A percentile compares a stretch with the other conserved stretches of the same genome.
Evolutionary conservation across 2,329 filamentous ascomycete genomes (phyloP).

Genomic region (Aspergillus neotritici): DNA sequence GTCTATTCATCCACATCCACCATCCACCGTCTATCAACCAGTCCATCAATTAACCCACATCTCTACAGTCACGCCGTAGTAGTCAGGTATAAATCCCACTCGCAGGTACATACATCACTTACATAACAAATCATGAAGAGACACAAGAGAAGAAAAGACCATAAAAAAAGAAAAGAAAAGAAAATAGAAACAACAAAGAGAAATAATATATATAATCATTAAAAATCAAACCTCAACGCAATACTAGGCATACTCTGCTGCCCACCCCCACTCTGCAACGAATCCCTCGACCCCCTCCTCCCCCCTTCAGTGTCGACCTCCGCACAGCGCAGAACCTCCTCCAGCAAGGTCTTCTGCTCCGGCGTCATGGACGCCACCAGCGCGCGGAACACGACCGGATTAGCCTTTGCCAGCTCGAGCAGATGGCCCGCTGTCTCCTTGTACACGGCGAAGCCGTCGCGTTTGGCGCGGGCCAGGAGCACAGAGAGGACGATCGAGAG

Average conservation of each 20-base stretch:
- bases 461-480: slow-evolving; percentile 65
- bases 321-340: slow-evolving; percentile 65
- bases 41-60: neutral
- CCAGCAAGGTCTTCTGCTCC: slow-evolving; percentile 69
- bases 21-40: slow-evolving; percentile 2
- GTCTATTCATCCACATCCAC: neutral
- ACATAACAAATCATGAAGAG: neutral
- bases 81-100: slow-evolving; percentile 1
- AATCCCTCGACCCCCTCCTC: slow-evolving; percentile 36
- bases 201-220: neutral
- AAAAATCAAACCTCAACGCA: slow-evolving; percentile 93
- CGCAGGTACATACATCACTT: slow-evolving; percentile 2
- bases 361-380: slow-evolving; percentile 67
- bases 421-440: slow-evolving; percentile 69
- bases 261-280: slow-evolving; percentile 47
- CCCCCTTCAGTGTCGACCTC: slow-evolving; percentile 42
- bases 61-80: slow-evolving; percentile 2
- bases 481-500: slow-evolving; percentile 73
- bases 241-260: slow-evolving; percentile 65
- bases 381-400: slow-evolving; percentile 67
- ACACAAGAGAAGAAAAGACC: neutral
- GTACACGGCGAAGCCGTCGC: slow-evolving; percentile 56
- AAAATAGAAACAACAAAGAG: neutral
- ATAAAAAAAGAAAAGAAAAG: neutral
- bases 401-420: slow-evolving; percentile 71